Evolutionary conservation across 129 eudicot species (phyloP).

Genomic region (Flaveria brownii): DNA sequence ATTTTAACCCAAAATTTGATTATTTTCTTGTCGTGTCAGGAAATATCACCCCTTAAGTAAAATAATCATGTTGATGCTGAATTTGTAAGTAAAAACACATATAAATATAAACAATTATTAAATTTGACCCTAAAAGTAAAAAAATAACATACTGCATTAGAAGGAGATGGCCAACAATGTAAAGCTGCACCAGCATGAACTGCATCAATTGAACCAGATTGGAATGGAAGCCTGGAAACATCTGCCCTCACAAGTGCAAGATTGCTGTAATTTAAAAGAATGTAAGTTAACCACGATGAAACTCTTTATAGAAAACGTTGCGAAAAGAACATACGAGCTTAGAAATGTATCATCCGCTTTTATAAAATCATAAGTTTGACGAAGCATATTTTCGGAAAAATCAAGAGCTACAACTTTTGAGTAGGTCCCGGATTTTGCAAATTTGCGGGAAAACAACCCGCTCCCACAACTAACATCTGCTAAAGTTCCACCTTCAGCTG

Average conservation of each 20-base stretch:
- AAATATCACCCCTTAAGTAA: not conserved
- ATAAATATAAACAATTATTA: not conserved
- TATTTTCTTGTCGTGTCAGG: not conserved
- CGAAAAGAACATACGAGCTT: conserved; percentile 43
- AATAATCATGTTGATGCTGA: not conserved
- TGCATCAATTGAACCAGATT: conserved; percentile 90
- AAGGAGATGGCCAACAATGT: conserved; percentile 99
- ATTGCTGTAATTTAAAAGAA: conserved; percentile 56
- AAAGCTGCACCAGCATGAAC: conserved; percentile 99
- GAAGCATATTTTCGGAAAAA: conserved; percentile 96
- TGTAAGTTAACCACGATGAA: not conserved
- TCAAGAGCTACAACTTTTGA: conserved; percentile 92
- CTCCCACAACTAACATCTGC: conserved; percentile 97
- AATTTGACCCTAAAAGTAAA: conserved; percentile 16
- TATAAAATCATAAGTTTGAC: conserved; percentile 79
- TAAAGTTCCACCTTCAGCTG: conserved; percentile 82
- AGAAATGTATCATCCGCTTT: conserved; percentile 58
- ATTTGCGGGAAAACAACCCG: conserved; percentile 90
- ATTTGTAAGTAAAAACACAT: not conserved
- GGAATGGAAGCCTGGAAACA: conserved; percentile 87
- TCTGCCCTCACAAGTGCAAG: conserved; percentile 98
- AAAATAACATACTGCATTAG: conserved; percentile 77
- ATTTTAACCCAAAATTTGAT: not conserved
- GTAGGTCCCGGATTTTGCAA: conserved; percentile 75
- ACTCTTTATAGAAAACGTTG: not conserved